Evolutionary conservation across 768 basidiomycete species (phyloP).

Genomic region (Hygrocybe coccinea): DNA sequence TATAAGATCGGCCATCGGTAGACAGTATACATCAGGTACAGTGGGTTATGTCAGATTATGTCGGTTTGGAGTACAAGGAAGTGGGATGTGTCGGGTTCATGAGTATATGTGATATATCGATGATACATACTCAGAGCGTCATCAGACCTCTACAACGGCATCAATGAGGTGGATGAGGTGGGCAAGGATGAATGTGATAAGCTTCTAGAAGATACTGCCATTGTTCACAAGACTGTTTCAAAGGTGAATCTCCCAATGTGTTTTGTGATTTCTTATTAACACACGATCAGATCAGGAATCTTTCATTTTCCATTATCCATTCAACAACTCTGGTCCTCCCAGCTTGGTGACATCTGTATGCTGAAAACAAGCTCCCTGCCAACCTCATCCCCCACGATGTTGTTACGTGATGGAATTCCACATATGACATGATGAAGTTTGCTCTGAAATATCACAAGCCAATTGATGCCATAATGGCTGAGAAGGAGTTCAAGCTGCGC

Average conservation of each 20-base stretch:
- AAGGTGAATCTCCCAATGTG: constrained; percentile 8
- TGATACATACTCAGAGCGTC: too few species aligned
- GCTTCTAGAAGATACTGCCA: background rate
- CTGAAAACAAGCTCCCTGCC: constrained; percentile 13
- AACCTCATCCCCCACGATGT: too few species aligned
- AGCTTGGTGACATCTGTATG: constrained; percentile 21
- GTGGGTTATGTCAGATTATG: too few species aligned
- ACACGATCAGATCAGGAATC: constrained; percentile 15
- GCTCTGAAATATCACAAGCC: constrained; percentile 20
- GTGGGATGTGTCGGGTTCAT: too few species aligned
- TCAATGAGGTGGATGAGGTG: constrained; percentile 7
- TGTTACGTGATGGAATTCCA: constrained; percentile 28
- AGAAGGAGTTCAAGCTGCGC: constrained; percentile 8
- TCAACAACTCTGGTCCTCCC: constrained; percentile 28
- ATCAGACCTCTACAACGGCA: too few species aligned
- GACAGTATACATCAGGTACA: too few species aligned
- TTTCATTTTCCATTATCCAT: constrained; percentile 23
- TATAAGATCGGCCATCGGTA: too few species aligned
- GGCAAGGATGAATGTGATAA: background rate
- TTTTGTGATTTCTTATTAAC: background rate
- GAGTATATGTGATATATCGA: too few species aligned
- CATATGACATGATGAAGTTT: constrained; percentile 29
- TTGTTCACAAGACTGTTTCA: background rate
- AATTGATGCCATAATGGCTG: constrained; percentile 15
- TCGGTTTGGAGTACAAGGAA: too few species aligned